Evolutionary conservation across 2,329 filamentous ascomycete genomes (phyloP), one percentile per base, ranked within the genome.

Genomic region (Diaporthe capsici): DNA sequence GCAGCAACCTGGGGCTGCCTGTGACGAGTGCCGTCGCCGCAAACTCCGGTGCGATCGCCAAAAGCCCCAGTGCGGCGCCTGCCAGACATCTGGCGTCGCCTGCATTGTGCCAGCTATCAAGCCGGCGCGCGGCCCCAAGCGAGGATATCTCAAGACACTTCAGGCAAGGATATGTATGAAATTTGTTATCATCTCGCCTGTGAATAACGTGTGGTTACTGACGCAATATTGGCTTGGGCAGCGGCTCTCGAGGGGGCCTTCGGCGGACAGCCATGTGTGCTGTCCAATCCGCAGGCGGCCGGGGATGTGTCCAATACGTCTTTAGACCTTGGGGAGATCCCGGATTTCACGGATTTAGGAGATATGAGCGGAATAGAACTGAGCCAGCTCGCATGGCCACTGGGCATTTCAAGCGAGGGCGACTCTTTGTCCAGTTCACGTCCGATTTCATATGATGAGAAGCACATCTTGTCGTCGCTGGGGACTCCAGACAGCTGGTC

Each of bases 11-110:
- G 55, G 57, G 20, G 55, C 71, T 2, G 71, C 71, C 22, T 72
- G 71, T 34, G 71, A 72, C 22, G 65, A 74, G 65, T 74, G 73
- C 22, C 73, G 73, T 10, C 51, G 63, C 17, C 68, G 63, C 28
- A 74, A 74, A 31, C 73, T 74, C 17, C 73, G 73, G 20, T 74
- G 73, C 53, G 73, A 74, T 39, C 61, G 73, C 7, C 73, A 70
- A 17, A 57, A 31, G 22, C 73, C 73, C 4, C 63, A 44, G 42
- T 74, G 73, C 44, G 73, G 73, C 12, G 37, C 49, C 20, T 74
- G 73, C 34, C 53, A 49, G 25, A 47, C 42, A 20, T 58, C 53
- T 42, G 28, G 63, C 9, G 34, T 47, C 15, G 10, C 58, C 12
- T 74, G 73, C 63, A 39, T 53, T 42, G 63, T 61, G 5, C 63